Base-by-base conservation (phyloP, 345 rosid genomes). In the Salix dunnii region DNA sequence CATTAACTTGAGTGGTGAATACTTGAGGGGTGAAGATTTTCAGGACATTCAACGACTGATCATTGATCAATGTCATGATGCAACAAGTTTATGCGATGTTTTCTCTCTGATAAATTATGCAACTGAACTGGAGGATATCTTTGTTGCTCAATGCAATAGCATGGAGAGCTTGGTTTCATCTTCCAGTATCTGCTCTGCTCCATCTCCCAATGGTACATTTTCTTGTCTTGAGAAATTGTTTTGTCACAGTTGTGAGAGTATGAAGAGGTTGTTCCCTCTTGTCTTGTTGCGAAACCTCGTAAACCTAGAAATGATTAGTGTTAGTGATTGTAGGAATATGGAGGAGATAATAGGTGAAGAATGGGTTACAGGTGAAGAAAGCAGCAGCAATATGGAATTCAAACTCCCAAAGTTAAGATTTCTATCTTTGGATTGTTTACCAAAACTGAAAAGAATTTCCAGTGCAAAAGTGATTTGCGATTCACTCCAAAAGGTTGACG, bases 261-360 rank as follows among this genome's bases (percentile, higher is more conserved):
- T 79, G 51, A 79, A 77, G 73, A 70, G 46, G 17, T n/a, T 74
- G 66, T 70, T 81, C 18, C 46, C 7, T 13, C 10, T 2, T 68
- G 40, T 38, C 10, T 38, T 38, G 40, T 0, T 38, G 0, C 40
- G 0, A 38, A 7, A 7, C 40, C 40, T 38, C 2, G 40, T 38
- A 38, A 38, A 38, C 40, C 1, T 38, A 0, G 10, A 38, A 38
- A 1, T 0, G 55, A 27, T 84, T 38, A 0, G 0, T 0, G 58
- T 82, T 7, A 0, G 0, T 0, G 0, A 2, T 6, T 77, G 83
- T 68, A 0, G 1, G 1, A 2, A 63, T 30, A n/a, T 79, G 61
- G 77, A 76, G 74, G 79, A 76, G 71, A 77, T 84, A 79, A 73
- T 79, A 40, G 78, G 38, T n/a, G 40, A 38, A 38, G 40, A 38